Evolutionary conservation across 2,329 filamentous ascomycete genomes (phyloP).

Genomic region (Trichoderma sp.): DNA sequence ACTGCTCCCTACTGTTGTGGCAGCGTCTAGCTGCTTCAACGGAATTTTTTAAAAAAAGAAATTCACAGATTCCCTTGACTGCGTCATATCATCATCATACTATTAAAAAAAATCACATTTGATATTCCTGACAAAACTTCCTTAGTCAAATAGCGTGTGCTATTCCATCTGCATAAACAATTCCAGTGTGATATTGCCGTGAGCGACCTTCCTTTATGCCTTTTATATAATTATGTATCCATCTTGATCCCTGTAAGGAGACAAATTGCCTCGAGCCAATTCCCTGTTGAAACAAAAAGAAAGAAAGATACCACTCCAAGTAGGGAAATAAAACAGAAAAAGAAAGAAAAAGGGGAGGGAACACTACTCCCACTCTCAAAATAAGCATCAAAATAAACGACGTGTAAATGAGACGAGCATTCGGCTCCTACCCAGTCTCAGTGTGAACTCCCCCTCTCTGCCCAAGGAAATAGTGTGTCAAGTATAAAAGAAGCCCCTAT

Average conservation of each 20-base stretch:
- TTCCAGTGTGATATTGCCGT: not conserved
- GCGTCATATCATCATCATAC: not conserved
- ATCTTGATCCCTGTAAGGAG: not conserved
- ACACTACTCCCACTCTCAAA: not conserved
- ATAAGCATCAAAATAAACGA: not conserved
- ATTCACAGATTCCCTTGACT: not conserved
- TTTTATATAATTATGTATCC: not conserved
- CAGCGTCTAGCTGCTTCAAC: not conserved
- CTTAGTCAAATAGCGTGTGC: not conserved
- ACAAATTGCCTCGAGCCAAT: not conserved
- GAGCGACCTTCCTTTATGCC: slow-evolving; percentile 1
- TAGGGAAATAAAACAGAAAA: not conserved
- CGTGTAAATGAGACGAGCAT: not conserved
- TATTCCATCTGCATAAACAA: not conserved
- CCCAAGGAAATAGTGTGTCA: not conserved
- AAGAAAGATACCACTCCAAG: not conserved
- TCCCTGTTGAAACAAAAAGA: not conserved
- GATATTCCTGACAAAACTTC: not conserved
- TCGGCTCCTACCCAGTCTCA: not conserved
- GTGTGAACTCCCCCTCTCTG: not conserved
- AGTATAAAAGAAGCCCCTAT: not conserved
- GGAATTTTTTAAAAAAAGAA: slow-evolving; percentile 5
- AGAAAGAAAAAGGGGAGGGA: not conserved
- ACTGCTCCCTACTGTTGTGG: slow-evolving; percentile 4
- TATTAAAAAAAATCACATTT: not conserved